A percentile compares a stretch with the other conserved stretches of the same genome.
Evolutionary conservation across 1,139 yeast genomes (phyloP).

Genomic region (Hanseniaspora gamundiae): DNA sequence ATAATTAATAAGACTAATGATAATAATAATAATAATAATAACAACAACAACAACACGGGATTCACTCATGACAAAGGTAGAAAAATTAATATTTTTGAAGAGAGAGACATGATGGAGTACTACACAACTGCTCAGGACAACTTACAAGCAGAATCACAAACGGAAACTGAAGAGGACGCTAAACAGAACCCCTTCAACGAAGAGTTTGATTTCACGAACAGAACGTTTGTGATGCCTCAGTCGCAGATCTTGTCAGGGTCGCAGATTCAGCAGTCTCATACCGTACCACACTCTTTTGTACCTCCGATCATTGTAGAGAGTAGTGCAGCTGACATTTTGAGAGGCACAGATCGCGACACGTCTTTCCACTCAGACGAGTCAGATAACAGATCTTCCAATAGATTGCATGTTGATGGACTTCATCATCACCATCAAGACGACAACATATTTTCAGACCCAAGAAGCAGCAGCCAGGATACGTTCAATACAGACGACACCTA

Average conservation of each 20-base stretch:
- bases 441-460: neutral
- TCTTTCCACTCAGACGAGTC: neutral
- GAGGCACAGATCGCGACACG: neutral
- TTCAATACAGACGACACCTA: neutral
- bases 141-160: neutral
- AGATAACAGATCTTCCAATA: neutral
- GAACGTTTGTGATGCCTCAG: constrained; percentile 6
- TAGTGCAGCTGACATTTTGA: constrained; percentile 5
- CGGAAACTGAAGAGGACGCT: neutral
- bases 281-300: neutral
- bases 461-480: neutral
- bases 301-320: constrained; percentile 7
- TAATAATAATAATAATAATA: neutral
- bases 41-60: constrained; percentile 2
- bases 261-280: too few species aligned
- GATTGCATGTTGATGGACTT: too few species aligned
- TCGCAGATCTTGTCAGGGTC: too few species aligned
- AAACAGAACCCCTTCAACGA: constrained; percentile 17
- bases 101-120: constrained; percentile 5
- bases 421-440: neutral
- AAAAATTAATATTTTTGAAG: constrained; percentile 7
- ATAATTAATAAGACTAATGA: too few species aligned
- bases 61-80: constrained; percentile 7
- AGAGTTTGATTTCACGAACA: constrained; percentile 17
- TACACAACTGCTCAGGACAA: neutral